Conservation (phyloP, 345 rosid genomes). For the Citrus reticulata region DNA sequence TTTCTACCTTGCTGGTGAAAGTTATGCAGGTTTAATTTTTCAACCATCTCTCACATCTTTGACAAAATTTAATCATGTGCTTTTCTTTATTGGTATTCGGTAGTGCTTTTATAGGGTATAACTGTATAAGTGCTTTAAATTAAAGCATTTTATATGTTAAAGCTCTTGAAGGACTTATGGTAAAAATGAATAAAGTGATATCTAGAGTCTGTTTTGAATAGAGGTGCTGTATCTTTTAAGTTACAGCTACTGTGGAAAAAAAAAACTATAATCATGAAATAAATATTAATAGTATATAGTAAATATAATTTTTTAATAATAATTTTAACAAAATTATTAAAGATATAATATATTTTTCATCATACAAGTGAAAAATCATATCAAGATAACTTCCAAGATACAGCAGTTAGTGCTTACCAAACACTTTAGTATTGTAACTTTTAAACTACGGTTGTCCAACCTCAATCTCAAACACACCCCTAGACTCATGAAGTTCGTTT, state of each 20-base stretch:
- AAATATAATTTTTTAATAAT: too few relatives aligned
- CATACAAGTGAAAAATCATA: too few relatives aligned
- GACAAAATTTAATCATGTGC: not conserved
- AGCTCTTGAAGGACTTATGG: not conserved
- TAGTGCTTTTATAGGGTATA: not conserved
- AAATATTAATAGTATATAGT: too few relatives aligned
- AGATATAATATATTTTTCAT: too few relatives aligned
- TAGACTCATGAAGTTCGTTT: too few relatives aligned
- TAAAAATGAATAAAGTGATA: too few relatives aligned
- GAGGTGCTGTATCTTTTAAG: too few relatives aligned
- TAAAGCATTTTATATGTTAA: not conserved
- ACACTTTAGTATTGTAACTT: too few relatives aligned
- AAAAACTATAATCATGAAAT: too few relatives aligned
- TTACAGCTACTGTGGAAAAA: fast-evolving
- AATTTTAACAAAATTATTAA: too few relatives aligned
- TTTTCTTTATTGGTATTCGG: not conserved
- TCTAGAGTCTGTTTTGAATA: fast-evolving
- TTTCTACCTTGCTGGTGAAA: constrained; percentile 89
- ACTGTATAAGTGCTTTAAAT: not conserved
- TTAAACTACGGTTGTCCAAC: fast-evolving
- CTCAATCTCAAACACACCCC: too few relatives aligned
- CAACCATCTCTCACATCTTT: not conserved
- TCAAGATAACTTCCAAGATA: fast-evolving
- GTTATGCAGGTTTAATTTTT: constrained; percentile 64
- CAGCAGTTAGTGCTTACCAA: too few relatives aligned